These are phyloP conservation scores for Naganishia onofrii DNA, from an alignment of 768 basidiomycete species.

Conservation along the genomic window DNA sequence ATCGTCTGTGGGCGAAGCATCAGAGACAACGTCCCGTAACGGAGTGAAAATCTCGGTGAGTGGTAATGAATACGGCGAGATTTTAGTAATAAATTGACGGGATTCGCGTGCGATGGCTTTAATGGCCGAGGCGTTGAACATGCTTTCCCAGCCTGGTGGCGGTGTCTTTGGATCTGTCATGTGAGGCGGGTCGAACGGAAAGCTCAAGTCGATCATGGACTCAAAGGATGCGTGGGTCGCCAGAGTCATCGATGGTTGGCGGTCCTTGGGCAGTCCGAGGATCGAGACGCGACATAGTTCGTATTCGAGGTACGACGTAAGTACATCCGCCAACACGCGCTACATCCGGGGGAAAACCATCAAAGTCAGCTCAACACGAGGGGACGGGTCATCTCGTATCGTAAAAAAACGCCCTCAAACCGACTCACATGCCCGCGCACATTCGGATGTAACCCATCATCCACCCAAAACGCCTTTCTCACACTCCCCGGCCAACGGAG, in stretches of 20 bases:
- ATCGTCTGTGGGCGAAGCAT: constrained; percentile 31
- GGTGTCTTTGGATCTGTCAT: constrained; percentile 39
- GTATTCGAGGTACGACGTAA: constrained; percentile 44
- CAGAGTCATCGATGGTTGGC: constrained; percentile 32
- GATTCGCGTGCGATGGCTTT: constrained; percentile 33
- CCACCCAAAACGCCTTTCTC: constrained; percentile 41
- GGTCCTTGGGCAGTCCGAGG: constrained; percentile 40
- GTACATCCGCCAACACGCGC: constrained; percentile 46
- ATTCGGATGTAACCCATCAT: constrained; percentile 47
- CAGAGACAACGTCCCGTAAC: constrained; percentile 43
- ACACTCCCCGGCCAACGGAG: constrained; percentile 44
- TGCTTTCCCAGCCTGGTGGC: constrained; percentile 40
- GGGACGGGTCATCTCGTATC: too few species aligned
- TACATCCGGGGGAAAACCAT: too few species aligned
- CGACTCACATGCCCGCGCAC: constrained; percentile 47
- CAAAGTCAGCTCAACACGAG: too few species aligned
- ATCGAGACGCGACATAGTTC: constrained; percentile 43
- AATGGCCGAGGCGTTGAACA: constrained; percentile 40
- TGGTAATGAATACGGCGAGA: constrained; percentile 36
- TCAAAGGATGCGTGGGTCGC: constrained; percentile 34
- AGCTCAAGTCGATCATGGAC: constrained; percentile 37
- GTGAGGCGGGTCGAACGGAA: constrained; percentile 40
- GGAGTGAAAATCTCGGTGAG: constrained; percentile 43
- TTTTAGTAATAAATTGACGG: constrained; percentile 39
- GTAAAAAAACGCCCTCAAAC: too few species aligned